Evolutionary conservation across 495 filamentous ascomycete genomes (phyloP).

Genomic region (Neurospora intermedia): DNA sequence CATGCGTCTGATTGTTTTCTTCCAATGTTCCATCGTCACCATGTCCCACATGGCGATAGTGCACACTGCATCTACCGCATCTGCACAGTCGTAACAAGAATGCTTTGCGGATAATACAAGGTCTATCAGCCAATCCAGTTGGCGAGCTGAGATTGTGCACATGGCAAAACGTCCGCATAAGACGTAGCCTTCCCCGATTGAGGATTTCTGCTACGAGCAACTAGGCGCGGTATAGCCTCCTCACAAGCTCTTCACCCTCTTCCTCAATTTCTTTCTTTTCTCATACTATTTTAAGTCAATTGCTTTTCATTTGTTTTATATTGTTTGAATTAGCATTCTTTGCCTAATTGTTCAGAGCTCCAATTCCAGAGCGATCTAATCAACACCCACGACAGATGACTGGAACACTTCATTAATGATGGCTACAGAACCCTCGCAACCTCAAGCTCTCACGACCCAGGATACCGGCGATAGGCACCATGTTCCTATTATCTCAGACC

Average conservation of each 20-base stretch:
- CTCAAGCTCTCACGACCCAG: not conserved
- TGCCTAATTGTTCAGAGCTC: not conserved
- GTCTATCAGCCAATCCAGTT: too few species aligned
- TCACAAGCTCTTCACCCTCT: not conserved
- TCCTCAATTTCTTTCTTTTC: not conserved
- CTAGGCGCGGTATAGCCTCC: not conserved
- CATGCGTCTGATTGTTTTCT: not conserved
- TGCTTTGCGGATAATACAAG: too few species aligned
- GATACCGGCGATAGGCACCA: not conserved
- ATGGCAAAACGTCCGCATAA: too few species aligned
- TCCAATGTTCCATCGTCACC: not conserved
- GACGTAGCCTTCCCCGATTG: too few species aligned
- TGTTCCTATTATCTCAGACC: not conserved
- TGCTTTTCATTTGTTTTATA: not conserved
- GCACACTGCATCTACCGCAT: not conserved
- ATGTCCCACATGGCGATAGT: not conserved
- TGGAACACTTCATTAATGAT: not conserved
- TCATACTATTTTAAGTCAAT: too few species aligned
- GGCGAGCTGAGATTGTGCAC: too few species aligned
- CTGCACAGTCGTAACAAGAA: too few species aligned
- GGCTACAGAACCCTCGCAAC: not conserved
- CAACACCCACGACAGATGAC: not conserved
- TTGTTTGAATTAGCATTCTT: not conserved
- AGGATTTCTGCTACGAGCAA: too few species aligned
- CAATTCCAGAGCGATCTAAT: not conserved